A percentile compares a stretch with the other conserved stretches of the same genome.
phyloP scores from a whole-genome alignment of 805 yeast species.

The Komagataella populi region DNA sequence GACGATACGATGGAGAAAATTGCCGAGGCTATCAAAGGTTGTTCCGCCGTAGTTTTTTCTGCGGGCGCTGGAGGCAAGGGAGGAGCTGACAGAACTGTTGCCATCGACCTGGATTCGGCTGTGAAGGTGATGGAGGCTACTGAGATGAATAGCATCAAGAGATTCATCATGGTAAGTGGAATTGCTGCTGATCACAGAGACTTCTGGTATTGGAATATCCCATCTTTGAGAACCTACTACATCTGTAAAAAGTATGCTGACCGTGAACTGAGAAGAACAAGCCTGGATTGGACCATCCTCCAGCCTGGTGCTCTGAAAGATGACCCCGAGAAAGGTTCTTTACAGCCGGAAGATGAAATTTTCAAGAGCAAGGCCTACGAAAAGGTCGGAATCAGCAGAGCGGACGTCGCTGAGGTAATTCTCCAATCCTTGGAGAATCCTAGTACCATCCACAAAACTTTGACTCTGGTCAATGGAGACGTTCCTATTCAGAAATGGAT shows the following conservation, averaged over 20 bases:
- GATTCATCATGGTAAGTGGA: conserved; percentile 44
- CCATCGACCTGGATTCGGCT: conserved; percentile 52
- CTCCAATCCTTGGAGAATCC: conserved; percentile 21
- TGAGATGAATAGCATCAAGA: conserved; percentile 23
- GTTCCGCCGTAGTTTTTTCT: conserved; percentile 42
- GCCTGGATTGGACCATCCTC: conserved; percentile 40
- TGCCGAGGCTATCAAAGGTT: conserved; percentile 25
- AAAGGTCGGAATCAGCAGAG: conserved; percentile 21
- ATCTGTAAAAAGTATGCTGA: conserved; percentile 55
- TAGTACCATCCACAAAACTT: conserved; percentile 26
- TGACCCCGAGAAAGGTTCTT: conserved; percentile 27
- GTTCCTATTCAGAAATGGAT: conserved; percentile 7
- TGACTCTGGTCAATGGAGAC: conserved; percentile 31
- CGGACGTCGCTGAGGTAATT: conserved; percentile 40
- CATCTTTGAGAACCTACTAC: conserved; percentile 29
- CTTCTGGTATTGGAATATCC: conserved; percentile 21
- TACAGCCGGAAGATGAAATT: conserved; percentile 12
- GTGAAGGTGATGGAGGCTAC: conserved; percentile 44
- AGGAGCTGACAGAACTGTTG: conserved; percentile 22
- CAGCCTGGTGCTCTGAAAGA: conserved; percentile 36
- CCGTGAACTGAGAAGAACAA: conserved; percentile 22
- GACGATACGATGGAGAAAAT: conserved; percentile 19
- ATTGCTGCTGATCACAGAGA: conserved; percentile 37
- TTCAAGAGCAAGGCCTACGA: conserved; percentile 5
- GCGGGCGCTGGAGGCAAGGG: conserved; percentile 55